A percentile compares a stretch with the other conserved stretches of the same genome.
phyloP scores from a whole-genome alignment of 2,329 filamentous ascomycete species.

The Cadophora luteo-olivacea region DNA sequence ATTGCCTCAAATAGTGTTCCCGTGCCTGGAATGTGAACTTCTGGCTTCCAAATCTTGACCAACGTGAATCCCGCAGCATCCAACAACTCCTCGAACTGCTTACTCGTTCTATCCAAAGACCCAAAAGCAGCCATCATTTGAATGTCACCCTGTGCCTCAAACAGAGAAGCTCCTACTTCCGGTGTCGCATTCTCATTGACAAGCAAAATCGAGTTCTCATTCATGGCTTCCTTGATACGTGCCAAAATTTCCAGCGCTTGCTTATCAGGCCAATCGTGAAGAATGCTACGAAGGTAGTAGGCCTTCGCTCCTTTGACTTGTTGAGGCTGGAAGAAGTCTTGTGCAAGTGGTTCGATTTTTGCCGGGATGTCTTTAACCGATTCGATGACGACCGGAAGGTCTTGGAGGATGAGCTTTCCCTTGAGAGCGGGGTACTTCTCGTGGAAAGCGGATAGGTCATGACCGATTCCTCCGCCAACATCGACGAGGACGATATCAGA shows the following conservation, averaged over 20 bases:
- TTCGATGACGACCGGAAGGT: neutral
- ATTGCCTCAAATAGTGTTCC: neutral
- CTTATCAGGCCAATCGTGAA: slow-evolving; percentile 5
- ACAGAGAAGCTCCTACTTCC: neutral
- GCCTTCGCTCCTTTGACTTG: slow-evolving; percentile 5
- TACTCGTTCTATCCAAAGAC: neutral
- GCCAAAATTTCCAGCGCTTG: neutral
- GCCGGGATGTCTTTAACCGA: neutral
- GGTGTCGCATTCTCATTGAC: neutral
- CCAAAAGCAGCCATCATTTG: neutral
- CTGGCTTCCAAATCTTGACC: neutral
- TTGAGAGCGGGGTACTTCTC: neutral
- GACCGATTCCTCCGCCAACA: neutral
- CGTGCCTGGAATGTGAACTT: neutral
- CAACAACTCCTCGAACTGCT: neutral
- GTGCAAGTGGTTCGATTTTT: neutral
- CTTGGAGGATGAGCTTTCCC: neutral
- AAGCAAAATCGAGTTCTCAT: neutral
- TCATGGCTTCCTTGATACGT: neutral
- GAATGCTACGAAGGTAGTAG: neutral
- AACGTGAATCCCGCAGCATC: neutral
- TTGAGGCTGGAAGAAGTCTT: slow-evolving; percentile 13
- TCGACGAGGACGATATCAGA: neutral
- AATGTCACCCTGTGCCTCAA: neutral
- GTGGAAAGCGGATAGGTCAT: neutral